These are phyloP conservation scores for Yamadazyma trypodendri DNA, from an alignment of 1,139 yeast species.

Conservation along the genomic window DNA sequence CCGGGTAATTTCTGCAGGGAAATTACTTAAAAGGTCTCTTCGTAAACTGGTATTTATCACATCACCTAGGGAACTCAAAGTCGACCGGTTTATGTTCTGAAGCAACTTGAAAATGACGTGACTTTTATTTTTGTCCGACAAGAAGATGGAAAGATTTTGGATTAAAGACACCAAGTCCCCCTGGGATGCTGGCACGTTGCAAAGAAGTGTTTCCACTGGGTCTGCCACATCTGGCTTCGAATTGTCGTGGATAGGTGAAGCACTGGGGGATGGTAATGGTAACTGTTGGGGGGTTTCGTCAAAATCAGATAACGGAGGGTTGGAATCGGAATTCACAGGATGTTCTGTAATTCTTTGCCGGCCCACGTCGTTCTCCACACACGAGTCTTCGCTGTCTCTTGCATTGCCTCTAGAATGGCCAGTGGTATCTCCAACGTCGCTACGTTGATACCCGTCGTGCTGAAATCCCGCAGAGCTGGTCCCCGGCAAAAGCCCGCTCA, in stretches of 20 bases:
- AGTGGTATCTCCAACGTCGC: no score
- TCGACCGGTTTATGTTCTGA: constrained; percentile 61
- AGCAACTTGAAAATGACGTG: constrained; percentile 61
- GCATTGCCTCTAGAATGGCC: no score
- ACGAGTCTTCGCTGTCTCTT: constrained; percentile 1
- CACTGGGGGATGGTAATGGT: constrained; percentile 69
- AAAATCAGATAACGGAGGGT: constrained; percentile 39
- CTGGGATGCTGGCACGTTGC: constrained; percentile 38
- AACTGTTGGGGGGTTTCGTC: constrained; percentile 43
- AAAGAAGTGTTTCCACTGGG: constrained; percentile 18
- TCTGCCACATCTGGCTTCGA: constrained; percentile 14
- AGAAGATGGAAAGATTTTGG: constrained; percentile 31
- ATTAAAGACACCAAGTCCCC: constrained; percentile 40
- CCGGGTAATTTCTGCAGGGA: constrained; percentile 78
- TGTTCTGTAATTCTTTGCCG: constrained; percentile 35
- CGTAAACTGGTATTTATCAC: constrained; percentile 60
- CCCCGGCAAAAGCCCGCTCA: constrained; percentile 19
- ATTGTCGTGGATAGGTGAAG: constrained; percentile 53
- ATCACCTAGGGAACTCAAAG: constrained; percentile 66
- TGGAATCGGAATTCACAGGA: constrained; percentile 23
- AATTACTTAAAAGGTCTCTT: constrained; percentile 65
- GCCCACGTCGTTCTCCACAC: constrained; percentile 9
- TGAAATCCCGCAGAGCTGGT: background rate
- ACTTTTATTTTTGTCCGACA: constrained; percentile 40
- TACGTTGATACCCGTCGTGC: background rate